These are phyloP conservation scores for Sporothrix schenckii DNA, from an alignment of 2,329 filamentous ascomycete species.

Conservation along the genomic window DNA sequence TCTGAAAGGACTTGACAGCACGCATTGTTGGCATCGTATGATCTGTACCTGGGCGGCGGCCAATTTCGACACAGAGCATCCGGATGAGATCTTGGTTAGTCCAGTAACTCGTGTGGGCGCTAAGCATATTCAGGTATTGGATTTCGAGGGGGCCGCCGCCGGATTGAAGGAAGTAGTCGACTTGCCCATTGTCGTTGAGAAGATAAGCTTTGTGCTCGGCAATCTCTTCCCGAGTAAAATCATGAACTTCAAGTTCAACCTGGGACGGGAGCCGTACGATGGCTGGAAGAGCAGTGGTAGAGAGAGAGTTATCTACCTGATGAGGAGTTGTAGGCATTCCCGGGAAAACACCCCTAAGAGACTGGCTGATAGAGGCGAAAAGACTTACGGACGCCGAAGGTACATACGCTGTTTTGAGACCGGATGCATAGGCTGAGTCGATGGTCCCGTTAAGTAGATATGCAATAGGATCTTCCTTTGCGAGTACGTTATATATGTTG, in stretches of 20 bases:
- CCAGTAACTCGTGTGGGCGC: slow-evolving; percentile 96
- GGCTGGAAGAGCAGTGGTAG: slow-evolving; percentile 42
- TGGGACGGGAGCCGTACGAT: slow-evolving; percentile 60
- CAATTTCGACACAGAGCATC: slow-evolving; percentile 86
- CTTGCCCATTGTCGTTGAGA: slow-evolving; percentile 94
- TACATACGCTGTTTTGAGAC: slow-evolving; percentile 75
- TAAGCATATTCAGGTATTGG: slow-evolving; percentile 95
- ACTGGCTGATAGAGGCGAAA: slow-evolving; percentile 65
- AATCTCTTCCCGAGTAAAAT: slow-evolving; percentile 89
- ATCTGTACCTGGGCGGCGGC: slow-evolving; percentile 69
- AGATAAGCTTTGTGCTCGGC: slow-evolving; percentile 85
- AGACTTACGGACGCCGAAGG: slow-evolving; percentile 71
- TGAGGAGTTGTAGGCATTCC: slow-evolving; percentile 45
- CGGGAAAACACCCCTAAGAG: slow-evolving; percentile 65
- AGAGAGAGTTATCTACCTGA: slow-evolving; percentile 35
- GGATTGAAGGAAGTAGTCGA: slow-evolving; percentile 85
- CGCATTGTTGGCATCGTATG: slow-evolving; percentile 61
- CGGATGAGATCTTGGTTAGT: slow-evolving; percentile 82
- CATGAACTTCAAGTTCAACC: slow-evolving; percentile 92
- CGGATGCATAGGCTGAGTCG: slow-evolving; percentile 75
- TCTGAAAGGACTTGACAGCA: slow-evolving; percentile 58
- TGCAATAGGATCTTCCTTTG: slow-evolving; percentile 73
- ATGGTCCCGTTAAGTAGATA: slow-evolving; percentile 91
- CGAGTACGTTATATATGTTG: slow-evolving; percentile 93
- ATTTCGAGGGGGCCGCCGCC: slow-evolving; percentile 88